Conservation (phyloP, 2,329 filamentous ascomycete species). For the Cercospora beticola region DNA sequence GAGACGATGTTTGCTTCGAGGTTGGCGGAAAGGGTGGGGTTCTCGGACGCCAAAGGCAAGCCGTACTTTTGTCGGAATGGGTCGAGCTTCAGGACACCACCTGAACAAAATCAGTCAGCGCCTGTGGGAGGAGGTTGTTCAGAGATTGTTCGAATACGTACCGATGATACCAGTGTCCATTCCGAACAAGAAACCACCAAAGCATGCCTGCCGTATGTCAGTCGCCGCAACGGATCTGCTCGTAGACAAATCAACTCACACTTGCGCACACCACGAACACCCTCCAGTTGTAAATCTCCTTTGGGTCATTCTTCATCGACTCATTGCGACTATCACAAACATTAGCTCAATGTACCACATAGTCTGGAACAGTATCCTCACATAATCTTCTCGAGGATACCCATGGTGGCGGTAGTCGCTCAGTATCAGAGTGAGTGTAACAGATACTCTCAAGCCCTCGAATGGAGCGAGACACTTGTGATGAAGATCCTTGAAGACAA, state of each 20-base stretch:
- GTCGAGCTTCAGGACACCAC: constrained; percentile 63
- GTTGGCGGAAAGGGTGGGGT: constrained; percentile 23
- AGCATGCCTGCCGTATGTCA: constrained; percentile 50
- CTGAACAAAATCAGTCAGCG: background rate
- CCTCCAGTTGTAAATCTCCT: constrained; percentile 69
- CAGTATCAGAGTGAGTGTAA: background rate
- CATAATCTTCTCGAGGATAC: constrained; percentile 17
- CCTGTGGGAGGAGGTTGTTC: background rate
- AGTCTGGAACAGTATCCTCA: background rate
- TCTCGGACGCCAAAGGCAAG: constrained; percentile 39
- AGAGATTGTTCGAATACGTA: background rate
- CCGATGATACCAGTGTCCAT: constrained; percentile 66
- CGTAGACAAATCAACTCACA: constrained; percentile 46
- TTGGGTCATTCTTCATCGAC: constrained; percentile 66
- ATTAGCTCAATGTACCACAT: background rate
- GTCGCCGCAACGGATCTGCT: constrained; percentile 39
- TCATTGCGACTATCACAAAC: constrained; percentile 55
- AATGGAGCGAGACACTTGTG: background rate
- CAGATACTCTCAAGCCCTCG: background rate
- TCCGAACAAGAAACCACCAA: constrained; percentile 68
- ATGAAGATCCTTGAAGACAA: constrained; percentile 2
- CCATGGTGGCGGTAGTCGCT: constrained; percentile 8
- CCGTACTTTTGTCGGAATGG: constrained; percentile 59
- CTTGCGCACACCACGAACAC: constrained; percentile 62
- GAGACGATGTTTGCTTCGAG: constrained; percentile 60